Base-by-base conservation (phyloP, 805 yeast species). In the Candida boidinii region DNA sequence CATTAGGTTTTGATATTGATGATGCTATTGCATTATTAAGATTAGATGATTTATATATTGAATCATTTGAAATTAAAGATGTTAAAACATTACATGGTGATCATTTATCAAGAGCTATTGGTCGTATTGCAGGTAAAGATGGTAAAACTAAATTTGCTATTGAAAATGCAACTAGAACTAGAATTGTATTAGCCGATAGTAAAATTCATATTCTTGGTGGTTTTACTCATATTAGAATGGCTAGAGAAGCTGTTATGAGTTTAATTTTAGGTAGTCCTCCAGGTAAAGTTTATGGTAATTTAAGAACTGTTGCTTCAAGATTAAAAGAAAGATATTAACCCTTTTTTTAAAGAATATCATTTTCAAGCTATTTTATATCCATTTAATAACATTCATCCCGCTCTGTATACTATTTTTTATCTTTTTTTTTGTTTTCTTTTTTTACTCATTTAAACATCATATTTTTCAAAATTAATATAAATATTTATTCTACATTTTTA, bases 41-140 rank as follows among this genome's bases (percentile, higher is more conserved):
- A 61, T 68, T 92, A 50, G 98, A 92, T 58, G 99, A 92, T 59
- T 71, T 92, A 43, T 92, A 88, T 65, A 88, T 92, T 43, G 98
- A 92, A 61, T 86, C 97, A 4, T 92, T 92, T 54, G 99, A 92
- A 56, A 72, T 92, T 48, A 92, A 92, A 57, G 99, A 92, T 60
- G 96, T 92, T 37, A 94, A 92, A 62, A 90, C 96, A 4, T 66
- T 92, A 45, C 78, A 76, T 19, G 98, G 97, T 18, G 98, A 92
- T 62, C 98, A 92, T 73, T 68, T 92, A 55, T 82, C 95, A 33
- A 80, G 99, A 71, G 98, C 99, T 7, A 92, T 92, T 56, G 99
- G 98, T 52, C 86, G 99, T 71, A 92, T 92, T 60, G 98, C 99
- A 11, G 99, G 99, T 59, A 94, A 92, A 55, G 99, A 92, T 55